Conservation (phyloP, 2,329 filamentous ascomycete species). For the Pestalotiopsis sp. region DNA sequence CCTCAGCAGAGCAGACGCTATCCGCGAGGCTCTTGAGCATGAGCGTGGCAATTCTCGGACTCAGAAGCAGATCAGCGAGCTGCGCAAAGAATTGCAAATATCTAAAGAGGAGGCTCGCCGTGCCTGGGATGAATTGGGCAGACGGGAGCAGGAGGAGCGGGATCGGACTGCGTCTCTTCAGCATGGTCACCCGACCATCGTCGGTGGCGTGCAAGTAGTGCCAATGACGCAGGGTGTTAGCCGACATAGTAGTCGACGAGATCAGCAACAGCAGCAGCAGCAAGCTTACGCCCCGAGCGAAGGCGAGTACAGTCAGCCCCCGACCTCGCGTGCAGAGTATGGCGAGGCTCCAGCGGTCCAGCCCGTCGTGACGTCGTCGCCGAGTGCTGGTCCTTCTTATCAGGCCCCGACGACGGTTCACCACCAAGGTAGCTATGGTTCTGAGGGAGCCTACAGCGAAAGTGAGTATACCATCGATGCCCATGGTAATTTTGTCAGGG, state of each 20-base stretch:
- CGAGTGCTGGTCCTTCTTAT: slow-evolving; percentile 45
- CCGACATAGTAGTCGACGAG: slow-evolving; percentile 50
- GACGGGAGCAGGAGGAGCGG: slow-evolving; percentile 89
- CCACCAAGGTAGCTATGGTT: slow-evolving; percentile 53
- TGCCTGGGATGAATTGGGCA: slow-evolving; percentile 95
- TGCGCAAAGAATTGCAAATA: slow-evolving; percentile 90
- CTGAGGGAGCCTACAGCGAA: slow-evolving; percentile 67
- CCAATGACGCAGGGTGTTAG: slow-evolving; percentile 80
- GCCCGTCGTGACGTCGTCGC: slow-evolving; percentile 41
- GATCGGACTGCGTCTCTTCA: slow-evolving; percentile 85
- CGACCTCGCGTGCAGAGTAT: slow-evolving; percentile 38
- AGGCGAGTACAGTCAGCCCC: slow-evolving; percentile 29
- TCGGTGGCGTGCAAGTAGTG: slow-evolving; percentile 93
- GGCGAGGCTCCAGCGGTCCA: slow-evolving; percentile 46
- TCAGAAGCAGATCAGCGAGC: slow-evolving; percentile 81
- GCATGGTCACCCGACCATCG: slow-evolving; percentile 83
- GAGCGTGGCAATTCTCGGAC: slow-evolving; percentile 70
- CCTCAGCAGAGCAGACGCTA: slow-evolving; percentile 67
- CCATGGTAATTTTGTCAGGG: slow-evolving; percentile 62
- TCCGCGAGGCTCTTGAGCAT: slow-evolving; percentile 66
- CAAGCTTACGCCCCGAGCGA: slow-evolving; percentile 35
- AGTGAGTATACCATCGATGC: slow-evolving; percentile 72
- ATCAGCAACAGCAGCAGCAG: slow-evolving; percentile 22
- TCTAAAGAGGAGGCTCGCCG: slow-evolving; percentile 94
- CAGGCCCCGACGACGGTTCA: slow-evolving; percentile 43